Base-by-base conservation (phyloP, 495 filamentous ascomycete genomes). In the Aspergillus nidulans region DNA sequence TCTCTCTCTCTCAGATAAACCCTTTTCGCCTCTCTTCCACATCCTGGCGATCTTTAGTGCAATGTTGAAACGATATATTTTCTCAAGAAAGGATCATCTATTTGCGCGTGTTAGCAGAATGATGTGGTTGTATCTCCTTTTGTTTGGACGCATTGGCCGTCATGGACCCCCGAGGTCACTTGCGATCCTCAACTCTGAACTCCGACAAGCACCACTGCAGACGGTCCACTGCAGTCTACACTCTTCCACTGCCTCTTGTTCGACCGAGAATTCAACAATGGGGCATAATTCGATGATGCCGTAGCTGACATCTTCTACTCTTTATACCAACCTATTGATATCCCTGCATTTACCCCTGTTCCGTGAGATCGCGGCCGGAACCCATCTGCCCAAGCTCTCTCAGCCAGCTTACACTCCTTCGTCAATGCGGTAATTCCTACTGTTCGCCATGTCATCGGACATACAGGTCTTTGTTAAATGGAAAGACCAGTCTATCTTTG, bases 391-490 rank as follows among this genome's bases (percentile, higher is more conserved):
- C 55, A 44, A 59, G 50, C 52, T 61, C 45, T 54, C 55, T 53
- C 42, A 60, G 53, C 47, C 38, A 53, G 40, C 49, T 42, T 63
- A 55, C 58, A 53, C 39, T 40, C 61, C 36, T 58, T 59, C 53
- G 55, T 63, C 68, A 67, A 67, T 63, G 72, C 68, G 70, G 70
- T 74, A 59, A 71, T 58, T 38, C 34, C 57, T 62, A 58, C 58
- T 57, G n/a, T 48, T 66, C 71, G 72, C 67, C 64, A 77, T 78
- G 75, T 68, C 74, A 62, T 76, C 77, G 55, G 80, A 95, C 75
- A 91, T 98, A 64, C 86, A 90, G 63, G 92, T 97, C 69, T 97
- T 92, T 64, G 89, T 98, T 66, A 84, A 87, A 73, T 97, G 87
- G 90, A 88, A 87, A 68, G 89, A 89, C 63, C 84, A 86, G 69